phyloP scores from a whole-genome alignment of 345 rosid genomes.

The Luvunga scandens region DNA sequence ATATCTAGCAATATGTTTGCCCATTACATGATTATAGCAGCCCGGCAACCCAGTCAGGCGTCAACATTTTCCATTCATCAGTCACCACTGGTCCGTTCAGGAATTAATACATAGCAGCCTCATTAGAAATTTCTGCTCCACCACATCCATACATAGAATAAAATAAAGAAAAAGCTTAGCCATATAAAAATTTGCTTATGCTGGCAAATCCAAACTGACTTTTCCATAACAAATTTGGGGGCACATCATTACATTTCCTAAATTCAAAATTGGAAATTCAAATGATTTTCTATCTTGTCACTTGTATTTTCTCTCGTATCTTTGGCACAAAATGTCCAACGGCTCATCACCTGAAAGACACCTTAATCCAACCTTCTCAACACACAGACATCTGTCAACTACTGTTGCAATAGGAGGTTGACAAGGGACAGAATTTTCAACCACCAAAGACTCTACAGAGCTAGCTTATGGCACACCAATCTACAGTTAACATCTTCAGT shows the following conservation, averaged over 20 bases:
- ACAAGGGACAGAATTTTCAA: not conserved
- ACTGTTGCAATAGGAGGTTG: not conserved
- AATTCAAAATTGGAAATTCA: not conserved
- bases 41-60: too few species aligned
- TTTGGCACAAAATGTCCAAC: not conserved
- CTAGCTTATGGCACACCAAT: not conserved
- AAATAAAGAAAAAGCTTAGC: too few species aligned
- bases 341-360: not conserved
- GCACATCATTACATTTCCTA: not conserved
- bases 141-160: too few species aligned
- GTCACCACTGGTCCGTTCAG: too few species aligned
- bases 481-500: not conserved
- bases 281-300: not conserved
- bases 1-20: too few species aligned
- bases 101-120: too few species aligned
- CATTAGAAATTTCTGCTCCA: too few species aligned
- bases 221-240: not conserved
- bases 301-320: not conserved
- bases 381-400: not conserved
- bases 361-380: not conserved
- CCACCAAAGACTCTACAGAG: not conserved
- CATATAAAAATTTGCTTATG: too few species aligned
- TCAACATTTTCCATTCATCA: too few species aligned
- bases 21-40: too few species aligned
- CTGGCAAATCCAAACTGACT: not conserved